These are phyloP conservation scores for Candida wancherniae DNA, from an alignment of 805 yeast genomes.

Conservation along the genomic window DNA sequence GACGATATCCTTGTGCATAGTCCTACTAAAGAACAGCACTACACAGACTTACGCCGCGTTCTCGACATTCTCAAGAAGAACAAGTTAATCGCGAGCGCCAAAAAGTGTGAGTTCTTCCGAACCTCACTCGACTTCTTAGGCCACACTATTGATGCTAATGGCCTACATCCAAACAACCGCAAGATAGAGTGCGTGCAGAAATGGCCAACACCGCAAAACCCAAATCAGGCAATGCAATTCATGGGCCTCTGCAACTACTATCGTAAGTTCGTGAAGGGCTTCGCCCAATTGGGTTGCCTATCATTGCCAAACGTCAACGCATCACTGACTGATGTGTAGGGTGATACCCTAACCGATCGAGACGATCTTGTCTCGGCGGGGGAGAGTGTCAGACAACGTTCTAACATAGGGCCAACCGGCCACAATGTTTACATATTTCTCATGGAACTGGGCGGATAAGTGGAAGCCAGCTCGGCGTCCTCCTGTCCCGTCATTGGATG, in stretches of 20 bases:
- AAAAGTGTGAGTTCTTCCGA: conserved; percentile 5
- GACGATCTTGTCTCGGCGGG: too few species aligned
- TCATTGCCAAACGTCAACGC: too few species aligned
- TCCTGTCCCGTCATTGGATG: too few species aligned
- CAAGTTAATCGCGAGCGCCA: conserved; percentile 4
- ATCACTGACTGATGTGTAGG: too few species aligned
- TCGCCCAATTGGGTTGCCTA: too few species aligned
- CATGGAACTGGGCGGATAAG: too few species aligned
- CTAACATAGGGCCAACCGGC: too few species aligned
- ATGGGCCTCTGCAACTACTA: conserved; percentile 1
- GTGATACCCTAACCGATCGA: too few species aligned
- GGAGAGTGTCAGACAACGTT: too few species aligned
- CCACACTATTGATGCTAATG: conserved; percentile 1
- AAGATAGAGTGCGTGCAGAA: not conserved
- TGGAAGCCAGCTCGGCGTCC: too few species aligned
- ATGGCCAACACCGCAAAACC: not conserved
- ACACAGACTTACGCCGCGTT: not conserved
- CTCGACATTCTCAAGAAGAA: conserved; percentile 1
- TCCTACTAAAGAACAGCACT: conserved; percentile 1
- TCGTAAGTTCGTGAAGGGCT: conserved; percentile 1
- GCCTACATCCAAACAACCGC: conserved; percentile 1
- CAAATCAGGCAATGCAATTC: not conserved
- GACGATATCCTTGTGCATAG: conserved; percentile 7
- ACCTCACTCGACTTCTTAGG: conserved; percentile 2
- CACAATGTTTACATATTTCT: too few species aligned